Evolutionary conservation across 2,329 filamentous ascomycete genomes (phyloP).

Genomic region (Simplicillium aogashimaense): DNA sequence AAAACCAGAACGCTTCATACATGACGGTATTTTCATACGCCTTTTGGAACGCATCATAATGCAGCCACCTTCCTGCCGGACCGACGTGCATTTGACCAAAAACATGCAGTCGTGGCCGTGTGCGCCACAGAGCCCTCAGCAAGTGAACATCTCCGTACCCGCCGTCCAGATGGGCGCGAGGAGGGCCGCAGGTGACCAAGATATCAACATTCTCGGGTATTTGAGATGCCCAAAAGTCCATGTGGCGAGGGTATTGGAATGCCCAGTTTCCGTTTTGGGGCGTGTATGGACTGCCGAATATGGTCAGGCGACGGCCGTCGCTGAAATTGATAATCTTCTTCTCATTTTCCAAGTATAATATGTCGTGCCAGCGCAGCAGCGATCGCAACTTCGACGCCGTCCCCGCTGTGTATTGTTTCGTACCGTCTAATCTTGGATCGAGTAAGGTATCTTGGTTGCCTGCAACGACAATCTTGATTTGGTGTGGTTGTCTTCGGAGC

Average conservation of each 20-base stretch:
- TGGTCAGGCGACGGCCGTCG: conserved; percentile 12
- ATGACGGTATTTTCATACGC: no score
- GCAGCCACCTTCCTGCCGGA: no score
- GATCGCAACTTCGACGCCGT: no score
- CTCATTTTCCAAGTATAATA: conserved; percentile 15
- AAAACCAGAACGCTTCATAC: no score
- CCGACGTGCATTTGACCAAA: conserved; percentile 60
- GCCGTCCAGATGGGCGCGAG: conserved; percentile 24
- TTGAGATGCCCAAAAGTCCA: conserved; percentile 16
- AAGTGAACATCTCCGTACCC: conserved; percentile 20
- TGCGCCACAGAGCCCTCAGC: conserved; percentile 37
- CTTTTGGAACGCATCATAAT: no score
- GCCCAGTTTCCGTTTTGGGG: conserved; percentile 24
- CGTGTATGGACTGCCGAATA: conserved; percentile 21
- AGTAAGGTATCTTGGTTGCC: no score
- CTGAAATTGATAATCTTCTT: conserved; percentile 11
- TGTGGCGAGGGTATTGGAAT: conserved; percentile 26
- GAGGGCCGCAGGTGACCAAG: conserved; percentile 27
- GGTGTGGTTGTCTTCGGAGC: no score
- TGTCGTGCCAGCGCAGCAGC: conserved; percentile 10
- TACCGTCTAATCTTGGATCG: no score
- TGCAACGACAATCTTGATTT: no score
- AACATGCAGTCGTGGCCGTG: conserved; percentile 49
- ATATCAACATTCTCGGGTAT: conserved; percentile 20
- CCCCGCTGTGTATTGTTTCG: no score